A percentile compares a stretch with the other conserved stretches of the same genome.
Conservation (phyloP, 176 grass and related monocot genomes). For the Stipa capillata region DNA sequence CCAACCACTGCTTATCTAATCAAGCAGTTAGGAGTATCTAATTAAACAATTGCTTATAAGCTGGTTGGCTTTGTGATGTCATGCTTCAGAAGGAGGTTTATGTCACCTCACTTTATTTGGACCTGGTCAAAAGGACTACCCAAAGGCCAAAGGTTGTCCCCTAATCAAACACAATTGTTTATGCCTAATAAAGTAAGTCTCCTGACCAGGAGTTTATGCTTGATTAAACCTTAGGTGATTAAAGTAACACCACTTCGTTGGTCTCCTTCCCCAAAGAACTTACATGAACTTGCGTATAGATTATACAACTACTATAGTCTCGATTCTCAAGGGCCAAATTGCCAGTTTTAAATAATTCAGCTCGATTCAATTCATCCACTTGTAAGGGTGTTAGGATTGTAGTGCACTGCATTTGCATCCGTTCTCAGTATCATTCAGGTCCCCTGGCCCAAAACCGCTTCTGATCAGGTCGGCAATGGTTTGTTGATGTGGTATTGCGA, state of each 20-base stretch:
- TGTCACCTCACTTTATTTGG: not conserved
- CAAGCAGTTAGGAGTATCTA: too few relatives aligned
- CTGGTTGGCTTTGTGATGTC: too few relatives aligned
- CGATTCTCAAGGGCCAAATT: too few relatives aligned
- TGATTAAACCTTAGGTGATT: not conserved
- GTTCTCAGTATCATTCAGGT: not conserved
- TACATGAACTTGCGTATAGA: too few relatives aligned
- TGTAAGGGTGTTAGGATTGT: not conserved
- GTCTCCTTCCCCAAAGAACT: not conserved
- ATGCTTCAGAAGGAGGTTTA: too few relatives aligned
- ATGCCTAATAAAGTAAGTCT: not conserved
- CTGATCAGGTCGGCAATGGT: not conserved
- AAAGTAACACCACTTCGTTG: not conserved
- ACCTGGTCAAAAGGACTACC: not conserved
- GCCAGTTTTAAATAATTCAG: too few relatives aligned
- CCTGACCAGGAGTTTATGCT: conserved; percentile 13
- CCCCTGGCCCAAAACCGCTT: conserved; percentile 3
- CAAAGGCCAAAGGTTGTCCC: conserved; percentile 5
- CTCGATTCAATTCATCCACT: too few relatives aligned
- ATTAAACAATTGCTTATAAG: too few relatives aligned
- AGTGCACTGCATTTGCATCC: conserved; percentile 16
- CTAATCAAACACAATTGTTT: conserved; percentile 11
- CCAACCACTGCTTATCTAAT: too few relatives aligned
- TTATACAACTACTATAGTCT: too few relatives aligned
- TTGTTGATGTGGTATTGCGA: too few relatives aligned